Conservation (phyloP, 2,329 filamentous ascomycete genomes). For the Xylariaceae sp. region DNA sequence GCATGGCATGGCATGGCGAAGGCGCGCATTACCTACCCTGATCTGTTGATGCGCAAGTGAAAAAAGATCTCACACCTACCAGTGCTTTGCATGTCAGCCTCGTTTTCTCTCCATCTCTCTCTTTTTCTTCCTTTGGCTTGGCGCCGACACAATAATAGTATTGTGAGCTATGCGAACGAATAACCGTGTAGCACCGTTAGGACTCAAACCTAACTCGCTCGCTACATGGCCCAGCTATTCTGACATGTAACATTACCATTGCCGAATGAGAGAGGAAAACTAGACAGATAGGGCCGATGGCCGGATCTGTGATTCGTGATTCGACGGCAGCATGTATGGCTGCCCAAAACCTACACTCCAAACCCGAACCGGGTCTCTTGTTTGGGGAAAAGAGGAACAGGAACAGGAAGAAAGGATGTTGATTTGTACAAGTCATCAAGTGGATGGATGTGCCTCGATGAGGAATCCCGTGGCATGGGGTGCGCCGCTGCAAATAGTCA, state of each 20-base stretch:
- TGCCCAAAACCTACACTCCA: conserved; percentile 29
- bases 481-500: too few relatives aligned
- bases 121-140: too few relatives aligned
- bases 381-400: too few relatives aligned
- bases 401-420: too few relatives aligned
- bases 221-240: too few relatives aligned
- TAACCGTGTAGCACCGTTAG: too few relatives aligned
- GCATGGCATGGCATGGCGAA: neutral
- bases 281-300: neutral
- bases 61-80: too few relatives aligned
- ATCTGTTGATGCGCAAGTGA: neutral
- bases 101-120: too few relatives aligned
- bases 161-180: too few relatives aligned
- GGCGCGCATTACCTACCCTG: neutral
- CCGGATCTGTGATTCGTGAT: conserved; percentile 1
- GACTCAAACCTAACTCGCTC: too few relatives aligned
- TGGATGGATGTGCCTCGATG: conserved; percentile 1
- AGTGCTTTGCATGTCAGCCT: conserved; percentile 13
- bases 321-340: conserved; percentile 21
- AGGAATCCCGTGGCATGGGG: conserved; percentile 15
- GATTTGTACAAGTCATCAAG: conserved; percentile 23
- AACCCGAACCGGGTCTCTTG: conserved; percentile 9
- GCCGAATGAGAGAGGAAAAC: neutral
- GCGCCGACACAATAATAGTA: too few relatives aligned
- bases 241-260: conserved; percentile 3